Evolutionary conservation across 306 rosid species (phyloP).

Genomic region (Quercus mongolica): DNA sequence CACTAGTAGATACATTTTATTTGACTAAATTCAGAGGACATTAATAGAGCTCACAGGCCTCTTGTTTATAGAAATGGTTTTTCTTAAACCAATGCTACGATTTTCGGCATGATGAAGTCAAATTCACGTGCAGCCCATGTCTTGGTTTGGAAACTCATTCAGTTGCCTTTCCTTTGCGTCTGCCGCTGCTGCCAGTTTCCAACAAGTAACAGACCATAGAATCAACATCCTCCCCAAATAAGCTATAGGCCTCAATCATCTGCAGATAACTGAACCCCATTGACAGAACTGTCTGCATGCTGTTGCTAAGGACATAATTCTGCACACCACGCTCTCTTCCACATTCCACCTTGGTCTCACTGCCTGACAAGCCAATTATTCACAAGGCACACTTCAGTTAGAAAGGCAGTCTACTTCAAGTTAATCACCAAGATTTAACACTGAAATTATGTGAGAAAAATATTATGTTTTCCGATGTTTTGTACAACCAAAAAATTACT

Average conservation of each 20-base stretch:
- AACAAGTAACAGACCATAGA: slow-evolving; percentile 83
- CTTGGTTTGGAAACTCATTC: slow-evolving; percentile 32
- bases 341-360: slow-evolving; percentile 36
- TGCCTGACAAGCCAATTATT: slow-evolving; percentile 52
- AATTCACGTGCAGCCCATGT: not conserved
- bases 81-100: not conserved
- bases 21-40: not conserved
- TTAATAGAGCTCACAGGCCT: not conserved
- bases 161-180: slow-evolving; percentile 93
- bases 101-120: not conserved
- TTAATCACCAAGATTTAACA: not conserved
- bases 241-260: slow-evolving; percentile 83
- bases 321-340: slow-evolving; percentile 38
- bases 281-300: slow-evolving; percentile 61
- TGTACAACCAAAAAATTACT: no score
- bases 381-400: slow-evolving; percentile 3
- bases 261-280: slow-evolving; percentile 94
- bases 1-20: not conserved
- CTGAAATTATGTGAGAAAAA: no score
- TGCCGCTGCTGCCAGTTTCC: slow-evolving; percentile 75
- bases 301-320: slow-evolving; percentile 50
- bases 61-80: not conserved
- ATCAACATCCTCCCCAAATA: slow-evolving; percentile 94
- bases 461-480: not conserved
- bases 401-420: not conserved